Base-by-base conservation (phyloP, 129 eudicot species). In the Apium graveolens region DNA sequence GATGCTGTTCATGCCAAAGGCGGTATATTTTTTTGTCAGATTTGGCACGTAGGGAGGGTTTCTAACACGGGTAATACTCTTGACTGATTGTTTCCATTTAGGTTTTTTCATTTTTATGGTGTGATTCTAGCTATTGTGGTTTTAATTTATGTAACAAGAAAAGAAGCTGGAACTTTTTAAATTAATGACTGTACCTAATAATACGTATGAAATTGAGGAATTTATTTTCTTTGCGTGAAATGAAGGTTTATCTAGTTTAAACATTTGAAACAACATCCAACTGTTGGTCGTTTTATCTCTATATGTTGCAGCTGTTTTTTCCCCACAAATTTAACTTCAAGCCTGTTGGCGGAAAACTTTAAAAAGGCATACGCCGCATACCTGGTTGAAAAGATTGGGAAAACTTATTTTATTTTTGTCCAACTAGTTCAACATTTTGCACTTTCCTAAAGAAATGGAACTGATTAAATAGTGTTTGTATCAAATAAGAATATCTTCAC, bases 1-100 rank as follows among this genome's bases (percentile, higher is more conserved):
- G 88, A 82, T 76, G 88, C 86, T 77, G 90, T 89, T 82, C 92
- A 89, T 82, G 81, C 85, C 17, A 86, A 86, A 82, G 90, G 92
- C 49, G 90, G 88, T 31, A 71, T 82, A 75, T 80, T 89, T 77
- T 86, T 89, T 75, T 86, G 88, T 73, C 92, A 89, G 46, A 79
- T 89, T 39, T 84, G 90, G 90, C 92, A 89, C 44, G 83, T 81
- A 21, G 92, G 92, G 32, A 85, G 92, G 53, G 81, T 70, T 71
- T 83, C 88, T 69, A 83, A 82, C 78, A 51, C 75, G 0, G 84
- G 91, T 85, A 85, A 16, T 60, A 8, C 11, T 60, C 26, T 60
- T 26, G 68, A 73, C 32, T 11, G 68, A 26, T 60, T 60, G 11
- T 9, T 60, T 60, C 32, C 3, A n/a, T 10, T n/a, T 3, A 60